Evolutionary conservation across 805 yeast genomes (phyloP).

Genomic region (Helenozyma baotianmanensis): DNA sequence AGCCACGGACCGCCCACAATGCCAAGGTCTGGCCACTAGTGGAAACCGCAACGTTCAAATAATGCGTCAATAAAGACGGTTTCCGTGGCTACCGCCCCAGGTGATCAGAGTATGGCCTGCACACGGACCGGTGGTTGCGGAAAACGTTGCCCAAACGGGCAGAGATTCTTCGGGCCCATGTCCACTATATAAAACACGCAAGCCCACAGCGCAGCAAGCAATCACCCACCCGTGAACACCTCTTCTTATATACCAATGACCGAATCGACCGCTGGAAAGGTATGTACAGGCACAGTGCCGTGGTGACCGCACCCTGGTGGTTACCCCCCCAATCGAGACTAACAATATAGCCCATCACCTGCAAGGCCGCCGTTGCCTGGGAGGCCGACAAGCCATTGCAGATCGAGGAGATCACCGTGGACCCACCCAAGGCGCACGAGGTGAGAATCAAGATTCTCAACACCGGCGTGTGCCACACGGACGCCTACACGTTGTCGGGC

Average conservation of each 20-base stretch:
- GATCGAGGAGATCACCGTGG: slow-evolving; percentile 85
- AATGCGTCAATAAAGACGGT: too few relatives aligned
- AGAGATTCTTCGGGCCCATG: too few relatives aligned
- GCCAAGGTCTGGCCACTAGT: too few relatives aligned
- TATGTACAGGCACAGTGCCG: slow-evolving; percentile 12
- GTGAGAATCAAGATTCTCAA: slow-evolving; percentile 83
- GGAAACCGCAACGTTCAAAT: too few relatives aligned
- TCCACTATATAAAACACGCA: too few relatives aligned
- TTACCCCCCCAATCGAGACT: slow-evolving; percentile 4
- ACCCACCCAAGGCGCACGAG: slow-evolving; percentile 95
- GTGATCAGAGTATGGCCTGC: too few relatives aligned
- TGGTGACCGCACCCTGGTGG: slow-evolving; percentile 1
- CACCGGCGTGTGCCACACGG: slow-evolving; percentile 98
- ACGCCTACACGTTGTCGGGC: slow-evolving; percentile 93
- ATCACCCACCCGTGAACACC: too few relatives aligned
- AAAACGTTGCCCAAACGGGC: too few relatives aligned
- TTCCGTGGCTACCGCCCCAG: too few relatives aligned
- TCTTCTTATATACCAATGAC: slow-evolving; percentile 4
- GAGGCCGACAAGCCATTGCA: slow-evolving; percentile 81
- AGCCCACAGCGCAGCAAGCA: neutral
- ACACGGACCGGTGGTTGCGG: too few relatives aligned
- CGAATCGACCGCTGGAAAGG: slow-evolving; percentile 25
- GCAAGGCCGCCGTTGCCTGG: slow-evolving; percentile 98
- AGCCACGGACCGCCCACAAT: too few relatives aligned
- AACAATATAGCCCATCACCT: slow-evolving; percentile 55